These are phyloP conservation scores for Suhomyces chickasaworum DNA, from an alignment of 1,139 yeast genomes.

Conservation along the genomic window DNA sequence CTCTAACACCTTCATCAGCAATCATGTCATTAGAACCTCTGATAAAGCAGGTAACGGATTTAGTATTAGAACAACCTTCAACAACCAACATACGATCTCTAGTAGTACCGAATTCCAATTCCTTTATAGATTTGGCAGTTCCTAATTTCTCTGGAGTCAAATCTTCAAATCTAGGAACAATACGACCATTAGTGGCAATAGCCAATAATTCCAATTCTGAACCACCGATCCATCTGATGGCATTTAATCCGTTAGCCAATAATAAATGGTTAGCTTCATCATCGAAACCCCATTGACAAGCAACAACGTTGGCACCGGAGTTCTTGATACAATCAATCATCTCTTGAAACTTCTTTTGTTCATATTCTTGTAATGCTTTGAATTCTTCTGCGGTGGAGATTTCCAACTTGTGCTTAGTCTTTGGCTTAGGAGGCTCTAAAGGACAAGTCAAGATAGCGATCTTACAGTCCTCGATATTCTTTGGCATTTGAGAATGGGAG, in stretches of 20 bases:
- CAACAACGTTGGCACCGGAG: constrained; percentile 94
- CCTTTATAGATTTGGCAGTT: constrained; percentile 79
- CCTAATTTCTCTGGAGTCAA: constrained; percentile 82
- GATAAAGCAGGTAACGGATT: constrained; percentile 90
- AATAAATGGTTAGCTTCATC: constrained; percentile 97
- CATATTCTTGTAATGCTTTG: constrained; percentile 85
- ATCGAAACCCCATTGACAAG: constrained; percentile 99
- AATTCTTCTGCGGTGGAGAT: constrained; percentile 92
- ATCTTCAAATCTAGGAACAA: constrained; percentile 96
- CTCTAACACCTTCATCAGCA: constrained; percentile 94
- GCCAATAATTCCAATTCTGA: constrained; percentile 95
- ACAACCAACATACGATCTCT: constrained; percentile 94
- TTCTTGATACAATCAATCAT: constrained; percentile 87
- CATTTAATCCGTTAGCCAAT: constrained; percentile 84
- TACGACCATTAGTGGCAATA: constrained; percentile 95
- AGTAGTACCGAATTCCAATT: constrained; percentile 94
- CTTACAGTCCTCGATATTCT: constrained; percentile 73
- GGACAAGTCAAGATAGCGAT: constrained; percentile 97
- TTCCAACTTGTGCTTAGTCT: constrained; percentile 95
- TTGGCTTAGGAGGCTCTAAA: constrained; percentile 99
- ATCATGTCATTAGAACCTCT: constrained; percentile 98
- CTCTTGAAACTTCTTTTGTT: constrained; percentile 83
- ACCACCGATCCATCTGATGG: constrained; percentile 99
- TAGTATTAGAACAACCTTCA: constrained; percentile 85
- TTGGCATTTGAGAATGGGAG: constrained; percentile 98